phyloP scores from a whole-genome alignment of 2,329 filamentous ascomycete genomes.

The Tolypocladium tropicale region DNA sequence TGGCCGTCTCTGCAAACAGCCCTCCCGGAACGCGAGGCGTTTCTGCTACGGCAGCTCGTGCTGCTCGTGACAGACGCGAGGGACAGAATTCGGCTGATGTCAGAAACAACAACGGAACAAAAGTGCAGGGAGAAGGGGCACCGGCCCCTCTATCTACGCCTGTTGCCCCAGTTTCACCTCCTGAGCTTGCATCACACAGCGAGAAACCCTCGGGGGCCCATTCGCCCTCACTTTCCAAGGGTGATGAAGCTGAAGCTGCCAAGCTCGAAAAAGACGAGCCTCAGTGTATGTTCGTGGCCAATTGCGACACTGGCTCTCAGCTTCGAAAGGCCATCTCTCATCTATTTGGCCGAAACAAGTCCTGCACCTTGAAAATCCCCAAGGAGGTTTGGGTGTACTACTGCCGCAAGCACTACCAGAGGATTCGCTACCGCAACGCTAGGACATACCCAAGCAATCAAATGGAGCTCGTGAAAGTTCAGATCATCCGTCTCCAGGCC shows the following conservation, averaged over 20 bases:
- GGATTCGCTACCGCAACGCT: conserved; percentile 57
- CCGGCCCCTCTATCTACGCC: not conserved
- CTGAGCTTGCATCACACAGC: not conserved
- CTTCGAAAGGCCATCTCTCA: conserved; percentile 70
- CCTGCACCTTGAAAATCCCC: conserved; percentile 61
- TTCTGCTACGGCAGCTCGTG: not conserved
- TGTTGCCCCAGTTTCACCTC: not conserved
- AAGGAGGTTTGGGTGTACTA: conserved; percentile 62
- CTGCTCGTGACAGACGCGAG: not conserved
- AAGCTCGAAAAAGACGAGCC: conserved; percentile 13
- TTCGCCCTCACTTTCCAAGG: not conserved
- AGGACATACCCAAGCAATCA: conserved; percentile 51
- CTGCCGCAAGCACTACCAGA: conserved; percentile 78
- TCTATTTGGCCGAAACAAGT: conserved; percentile 75
- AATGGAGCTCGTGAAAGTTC: conserved; percentile 51
- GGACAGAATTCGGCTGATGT: not conserved
- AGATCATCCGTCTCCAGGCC: conserved; percentile 50
- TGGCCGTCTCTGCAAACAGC: conserved; percentile 3
- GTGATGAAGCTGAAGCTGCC: conserved; percentile 7
- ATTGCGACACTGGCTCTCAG: conserved; percentile 50
- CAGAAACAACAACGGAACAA: not conserved
- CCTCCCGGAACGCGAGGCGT: not conserved
- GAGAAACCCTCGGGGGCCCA: not conserved
- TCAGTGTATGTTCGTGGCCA: conserved; percentile 43
- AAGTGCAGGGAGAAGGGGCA: not conserved